Evolutionary conservation across 1,139 yeast species (phyloP).

Genomic region (Candida sojae): DNA sequence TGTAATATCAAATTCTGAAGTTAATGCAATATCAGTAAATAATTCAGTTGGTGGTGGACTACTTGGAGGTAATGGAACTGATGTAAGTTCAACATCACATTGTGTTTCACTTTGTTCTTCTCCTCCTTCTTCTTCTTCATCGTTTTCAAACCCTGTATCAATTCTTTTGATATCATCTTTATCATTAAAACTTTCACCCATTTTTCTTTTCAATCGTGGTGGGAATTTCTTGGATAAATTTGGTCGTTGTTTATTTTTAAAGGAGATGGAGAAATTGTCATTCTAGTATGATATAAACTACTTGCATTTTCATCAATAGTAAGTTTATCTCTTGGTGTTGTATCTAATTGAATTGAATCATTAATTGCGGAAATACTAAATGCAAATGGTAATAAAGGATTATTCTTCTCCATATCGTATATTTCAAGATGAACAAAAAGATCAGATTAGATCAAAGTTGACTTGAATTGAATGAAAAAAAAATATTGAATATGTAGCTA

Average conservation of each 20-base stretch:
- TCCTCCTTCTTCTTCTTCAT: constrained; percentile 13
- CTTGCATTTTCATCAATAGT: constrained; percentile 42
- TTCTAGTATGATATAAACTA: constrained; percentile 38
- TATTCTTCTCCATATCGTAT: constrained; percentile 34
- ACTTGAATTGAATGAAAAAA: too few species aligned
- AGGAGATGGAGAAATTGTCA: constrained; percentile 8
- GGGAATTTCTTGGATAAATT: constrained; percentile 40
- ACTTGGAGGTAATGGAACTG: constrained; percentile 27
- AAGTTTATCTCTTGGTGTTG: constrained; percentile 37
- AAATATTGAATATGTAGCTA: too few species aligned
- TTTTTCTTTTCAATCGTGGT: constrained; percentile 44
- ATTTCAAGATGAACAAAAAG: neutral
- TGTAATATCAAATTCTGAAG: constrained; percentile 30
- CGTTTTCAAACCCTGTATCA: constrained; percentile 20
- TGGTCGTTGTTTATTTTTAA: constrained; percentile 25
- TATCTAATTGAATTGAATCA: constrained; percentile 29
- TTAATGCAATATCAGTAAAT: constrained; percentile 19
- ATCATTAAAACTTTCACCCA: constrained; percentile 50
- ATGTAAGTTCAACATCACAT: constrained; percentile 13
- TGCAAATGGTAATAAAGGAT: constrained; percentile 49
- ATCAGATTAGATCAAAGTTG: neutral
- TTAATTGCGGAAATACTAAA: constrained; percentile 29
- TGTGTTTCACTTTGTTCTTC: constrained; percentile 16
- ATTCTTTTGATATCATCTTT: constrained; percentile 45
- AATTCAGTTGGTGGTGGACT: constrained; percentile 25